Conservation (phyloP, 2,329 filamentous ascomycete species). For the Alternaria novae-zelandiae region DNA sequence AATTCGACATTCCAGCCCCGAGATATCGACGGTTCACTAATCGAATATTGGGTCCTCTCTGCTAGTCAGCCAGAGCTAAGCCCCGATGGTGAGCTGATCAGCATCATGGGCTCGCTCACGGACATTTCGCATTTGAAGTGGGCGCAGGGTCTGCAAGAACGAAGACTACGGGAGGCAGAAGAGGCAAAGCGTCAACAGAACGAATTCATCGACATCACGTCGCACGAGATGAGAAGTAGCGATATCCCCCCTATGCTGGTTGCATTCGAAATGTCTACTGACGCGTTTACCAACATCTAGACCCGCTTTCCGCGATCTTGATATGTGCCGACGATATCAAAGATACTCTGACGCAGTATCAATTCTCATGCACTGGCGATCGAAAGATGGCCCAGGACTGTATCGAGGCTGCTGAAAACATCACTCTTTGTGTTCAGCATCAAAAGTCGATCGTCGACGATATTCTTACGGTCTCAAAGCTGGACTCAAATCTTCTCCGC, state of each 20-base stretch:
- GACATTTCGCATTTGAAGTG: constrained; percentile 46
- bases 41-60: constrained; percentile 55
- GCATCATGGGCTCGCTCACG: constrained; percentile 40
- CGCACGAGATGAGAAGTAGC: constrained; percentile 45
- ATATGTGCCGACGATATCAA: constrained; percentile 44
- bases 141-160: constrained; percentile 43
- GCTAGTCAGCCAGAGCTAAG: constrained; percentile 37
- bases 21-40: constrained; percentile 47
- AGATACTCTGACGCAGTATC: constrained; percentile 29
- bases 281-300: neutral
- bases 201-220: constrained; percentile 47
- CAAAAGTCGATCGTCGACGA: constrained; percentile 46
- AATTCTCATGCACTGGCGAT: constrained; percentile 21
- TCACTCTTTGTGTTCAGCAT: constrained; percentile 51
- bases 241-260: constrained; percentile 33
- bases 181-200: constrained; percentile 44
- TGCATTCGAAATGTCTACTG: neutral
- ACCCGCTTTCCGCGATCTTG: constrained; percentile 41
- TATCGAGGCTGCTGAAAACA: constrained; percentile 43
- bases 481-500: constrained; percentile 39
- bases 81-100: constrained; percentile 31
- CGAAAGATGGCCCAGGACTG: constrained; percentile 26
- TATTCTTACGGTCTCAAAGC: constrained; percentile 43
- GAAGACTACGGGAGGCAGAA: constrained; percentile 35
- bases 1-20: constrained; percentile 38